Base-by-base conservation (phyloP, 176 grass and related monocot species). In the Oryza rufipogon region DNA sequence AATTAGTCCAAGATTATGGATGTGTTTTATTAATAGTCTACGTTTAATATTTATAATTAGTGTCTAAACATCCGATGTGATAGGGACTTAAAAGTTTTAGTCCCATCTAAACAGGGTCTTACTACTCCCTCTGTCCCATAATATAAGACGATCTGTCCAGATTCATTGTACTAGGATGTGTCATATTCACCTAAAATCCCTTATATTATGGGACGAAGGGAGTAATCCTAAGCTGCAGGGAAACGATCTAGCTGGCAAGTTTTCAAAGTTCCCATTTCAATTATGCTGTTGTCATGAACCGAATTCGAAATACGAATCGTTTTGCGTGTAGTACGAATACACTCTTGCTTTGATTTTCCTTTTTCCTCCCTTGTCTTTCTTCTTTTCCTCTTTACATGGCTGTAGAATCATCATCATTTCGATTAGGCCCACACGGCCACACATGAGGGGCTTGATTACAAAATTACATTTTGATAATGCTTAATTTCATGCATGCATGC, bases 341-440 rank as follows among this genome's bases (percentile, higher is more conserved):
- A 34, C 58, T 19, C 47, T 52, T n/a, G 7, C 73, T 76, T 76
- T 74, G 45, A 17, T 32, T 32, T 70, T 74, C 1, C 12, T 19
- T 73, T 81, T 71, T 41, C 38, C 8, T 71, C 33, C 32, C 14
- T 58, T 32, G 34, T 33, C 26, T 74, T 74, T 76, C 44, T 32
- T 39, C 71, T 75, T 84, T 83, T 26, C 60, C 71, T 75, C 61
- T 84, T 84, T 84, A 76, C 14, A 66, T 68, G n/a, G 54, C 44
- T 26, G 28, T 75, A 76, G 45, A 5, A 63, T 1, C 33, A 52
- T 26, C 20, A 75, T 84, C 46, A 75, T 75, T 25, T 28, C 44
- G 46, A 36, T 5, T 52, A 52, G 81, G 61, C 58, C 72, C 81
- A 38, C 30, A 58, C 52, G 61, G 26, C 71, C 81, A 36, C 30